phyloP scores from a whole-genome alignment of 495 filamentous ascomycete genomes.

The Hapsidospora chrysogenum region DNA sequence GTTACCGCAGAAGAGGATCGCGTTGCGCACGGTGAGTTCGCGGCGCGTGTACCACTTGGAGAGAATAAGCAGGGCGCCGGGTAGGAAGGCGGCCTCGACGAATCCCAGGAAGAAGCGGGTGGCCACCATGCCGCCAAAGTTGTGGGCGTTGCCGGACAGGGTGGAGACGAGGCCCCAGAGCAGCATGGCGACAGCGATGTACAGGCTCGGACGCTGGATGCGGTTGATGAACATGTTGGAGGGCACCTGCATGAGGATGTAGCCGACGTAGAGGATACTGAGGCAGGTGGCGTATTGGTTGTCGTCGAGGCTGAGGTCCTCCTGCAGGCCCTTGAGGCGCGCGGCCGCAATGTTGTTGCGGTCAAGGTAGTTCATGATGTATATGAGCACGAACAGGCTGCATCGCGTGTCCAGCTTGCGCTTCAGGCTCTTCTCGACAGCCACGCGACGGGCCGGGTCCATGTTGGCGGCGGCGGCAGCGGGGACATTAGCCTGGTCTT shows the following conservation, averaged over 20 bases:
- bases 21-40: conserved; percentile 35
- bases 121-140: conserved; percentile 42
- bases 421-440: conserved; percentile 21
- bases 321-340: conserved; percentile 27
- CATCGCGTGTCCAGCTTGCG: conserved; percentile 26
- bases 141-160: conserved; percentile 37
- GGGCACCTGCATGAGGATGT: conserved; percentile 34
- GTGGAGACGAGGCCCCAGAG: conserved; percentile 56
- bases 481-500: too few species aligned
- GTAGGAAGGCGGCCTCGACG: conserved; percentile 29
- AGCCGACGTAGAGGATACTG: conserved; percentile 30
- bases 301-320: conserved; percentile 19
- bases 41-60: conserved; percentile 39
- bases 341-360: conserved; percentile 36
- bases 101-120: conserved; percentile 58
- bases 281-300: conserved; percentile 23
- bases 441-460: conserved; percentile 15
- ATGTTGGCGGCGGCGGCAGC: conserved; percentile 9
- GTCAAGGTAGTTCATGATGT: conserved; percentile 70
- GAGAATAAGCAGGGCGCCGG: conserved; percentile 28
- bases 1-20: conserved; percentile 44
- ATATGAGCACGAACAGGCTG: conserved; percentile 30
- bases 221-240: conserved; percentile 23
- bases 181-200: conserved; percentile 39
- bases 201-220: conserved; percentile 19